Evolutionary conservation across 2,329 filamentous ascomycete genomes (phyloP), one percentile per base, ranked within the genome.

Genomic region (Trichoderma citrinoviride): DNA sequence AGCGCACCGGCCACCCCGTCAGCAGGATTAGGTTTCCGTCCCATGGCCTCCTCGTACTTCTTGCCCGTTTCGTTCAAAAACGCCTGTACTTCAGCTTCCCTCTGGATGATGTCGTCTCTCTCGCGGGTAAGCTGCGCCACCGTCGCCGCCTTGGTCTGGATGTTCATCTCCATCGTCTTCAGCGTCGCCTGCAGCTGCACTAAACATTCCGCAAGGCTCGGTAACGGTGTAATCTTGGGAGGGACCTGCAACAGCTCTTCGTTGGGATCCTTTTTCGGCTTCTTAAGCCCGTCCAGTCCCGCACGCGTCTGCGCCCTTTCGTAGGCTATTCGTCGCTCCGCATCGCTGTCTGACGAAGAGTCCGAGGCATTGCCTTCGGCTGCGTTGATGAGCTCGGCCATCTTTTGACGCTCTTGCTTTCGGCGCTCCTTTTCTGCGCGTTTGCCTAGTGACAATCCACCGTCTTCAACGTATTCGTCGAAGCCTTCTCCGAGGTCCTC

Each of bases 401-500:
- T 97, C 70, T 93, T 88, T 64, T 87, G 85, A 33, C 91, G 86
- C 33, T 91, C 86, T 50, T 83, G 84, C 61, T 82, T 83, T 55
- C 85, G 81, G 0, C 86, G 89, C 70, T 92, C 91, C 21, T 85
- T 86, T 76, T 95, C 91, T 0, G 92, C 92, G 67, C 90, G 91
- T 67, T 84, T 87, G 40, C 93, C 92, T 0, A 97, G 81, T 1
- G 91, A 86, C 10, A 97, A 85, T 7, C 87, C 86, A 8, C 91
- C 92, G 73, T 97, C 92, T 46, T 95, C 91, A 8, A 95, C 91
- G 71, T 91, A 97, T 62, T 94, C 90, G 66, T 98, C 94, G 70
- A 96, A 98, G 0, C 93, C 93, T 78, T 98, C 95, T 43, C 91
- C 91, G 0, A 97, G 84, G 72, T 98, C 92, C 74, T 98, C 94